Evolutionary conservation across 495 filamentous ascomycete species (phyloP), one percentile per base, ranked within the genome.

Genomic region (Hypoxylon cercidicola): DNA sequence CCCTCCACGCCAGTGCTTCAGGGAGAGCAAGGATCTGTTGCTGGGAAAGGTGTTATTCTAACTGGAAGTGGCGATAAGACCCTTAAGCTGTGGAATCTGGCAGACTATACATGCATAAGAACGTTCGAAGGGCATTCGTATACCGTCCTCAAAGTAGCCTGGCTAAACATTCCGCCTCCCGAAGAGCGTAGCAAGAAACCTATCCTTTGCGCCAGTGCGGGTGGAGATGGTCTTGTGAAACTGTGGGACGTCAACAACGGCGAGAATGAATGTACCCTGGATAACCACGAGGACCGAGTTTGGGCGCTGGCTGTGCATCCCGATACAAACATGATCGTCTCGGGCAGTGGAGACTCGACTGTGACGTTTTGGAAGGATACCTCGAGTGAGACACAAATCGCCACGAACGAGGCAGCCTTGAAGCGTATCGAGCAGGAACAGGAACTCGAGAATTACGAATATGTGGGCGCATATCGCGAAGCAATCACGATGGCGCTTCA

Each of bases 121-220:
- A 98, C 95, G 0, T 92, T 99, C 60, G 95, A 99, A 76, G 95
- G 96, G 0, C 95, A 99, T 75, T 93, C 92, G 5, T 93, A 97
- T 74, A 96, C 89, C 74, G 91, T 98, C 7, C 85, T 98, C 43
- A 97, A 97, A 73, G 90, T 96, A 7, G 85, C 92, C 4, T 98
- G 94, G 94, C 82, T 98, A 18, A 89, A 89, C 16, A 81, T 87
- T 47, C 82, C 88, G 0, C 75, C 68, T 64, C 75, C 65, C 55
- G 78, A 80, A 30, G 77, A 80, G 20, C 72, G 76, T 3, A 66
- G 74, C n/a, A 80, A 82, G 70, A 82, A 79, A 59, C 79, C 78
- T 32, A 82, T 82, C 58, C 84, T 93, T 23, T 82, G 97, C 30
- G 96, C 91, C 9, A 92, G 88, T 58, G 93, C 96, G 6, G 96